These are phyloP conservation scores for Tetrastigma voinierianum DNA, from an alignment of 164 flowering plant species.

Conservation along the genomic window DNA sequence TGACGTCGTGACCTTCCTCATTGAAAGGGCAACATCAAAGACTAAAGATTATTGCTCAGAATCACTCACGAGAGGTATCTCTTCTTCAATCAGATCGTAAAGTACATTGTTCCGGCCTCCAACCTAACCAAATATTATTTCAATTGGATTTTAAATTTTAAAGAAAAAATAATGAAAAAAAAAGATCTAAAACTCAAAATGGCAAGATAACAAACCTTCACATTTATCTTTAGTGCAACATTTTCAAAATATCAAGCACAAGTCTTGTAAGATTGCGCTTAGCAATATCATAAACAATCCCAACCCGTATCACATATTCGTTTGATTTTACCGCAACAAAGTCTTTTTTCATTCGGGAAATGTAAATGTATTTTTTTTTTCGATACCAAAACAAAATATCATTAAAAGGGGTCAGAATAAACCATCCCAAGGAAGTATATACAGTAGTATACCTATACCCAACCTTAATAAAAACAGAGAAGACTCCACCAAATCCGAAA, in stretches of 20 bases:
- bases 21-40: slow-evolving; percentile 60
- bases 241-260: slow-evolving; percentile 51
- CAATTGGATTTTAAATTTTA: not conserved
- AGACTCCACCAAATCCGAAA: too few relatives aligned
- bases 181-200: not conserved
- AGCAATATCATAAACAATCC: slow-evolving; percentile 74
- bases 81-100: slow-evolving; percentile 28
- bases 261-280: slow-evolving; percentile 40
- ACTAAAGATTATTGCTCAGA: slow-evolving; percentile 58
- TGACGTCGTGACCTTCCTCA: slow-evolving; percentile 73
- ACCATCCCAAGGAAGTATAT: too few relatives aligned
- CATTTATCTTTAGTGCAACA: slow-evolving; percentile 61
- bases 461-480: too few relatives aligned
- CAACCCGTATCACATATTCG: slow-evolving; percentile 60
- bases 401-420: too few relatives aligned
- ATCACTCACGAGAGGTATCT: slow-evolving; percentile 39
- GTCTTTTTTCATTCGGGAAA: not conserved
- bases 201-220: slow-evolving; percentile 37
- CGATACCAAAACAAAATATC: too few relatives aligned
- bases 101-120: slow-evolving; percentile 51
- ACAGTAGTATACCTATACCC: too few relatives aligned
- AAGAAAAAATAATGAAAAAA: not conserved
- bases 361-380: too few relatives aligned
- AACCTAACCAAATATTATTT: slow-evolving; percentile 23
- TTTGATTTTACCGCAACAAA: slow-evolving; percentile 35